Percentiles rank a stretch among this genome's conserved stretches.
These are phyloP conservation scores for Cardamine occulta DNA, from an alignment of 345 rosid genomes.

Conservation along the genomic window DNA sequence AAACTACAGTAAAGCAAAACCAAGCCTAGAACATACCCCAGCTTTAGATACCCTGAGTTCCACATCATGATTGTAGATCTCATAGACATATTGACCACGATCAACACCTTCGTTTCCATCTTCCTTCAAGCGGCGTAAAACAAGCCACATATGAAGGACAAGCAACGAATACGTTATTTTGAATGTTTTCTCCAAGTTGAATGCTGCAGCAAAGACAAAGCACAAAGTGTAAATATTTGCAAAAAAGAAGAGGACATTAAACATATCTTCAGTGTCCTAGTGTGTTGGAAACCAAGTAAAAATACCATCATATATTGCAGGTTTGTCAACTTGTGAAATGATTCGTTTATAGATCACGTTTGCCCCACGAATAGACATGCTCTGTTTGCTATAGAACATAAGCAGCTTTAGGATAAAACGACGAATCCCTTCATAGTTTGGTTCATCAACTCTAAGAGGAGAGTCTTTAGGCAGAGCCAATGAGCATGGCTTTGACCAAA, in stretches of 20 bases:
- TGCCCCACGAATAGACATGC: conserved; percentile 85
- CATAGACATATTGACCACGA: conserved; percentile 88
- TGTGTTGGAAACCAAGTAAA: conserved; percentile 26
- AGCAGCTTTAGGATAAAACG: conserved; percentile 63
- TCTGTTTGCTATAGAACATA: conserved; percentile 88
- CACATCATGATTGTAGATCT: conserved; percentile 91
- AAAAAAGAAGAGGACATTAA: not conserved
- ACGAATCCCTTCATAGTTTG: conserved; percentile 66
- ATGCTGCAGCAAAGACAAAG: conserved; percentile 55
- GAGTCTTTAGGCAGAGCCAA: conserved; percentile 78
- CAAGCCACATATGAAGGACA: conserved; percentile 94
- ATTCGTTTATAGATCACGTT: conserved; percentile 73
- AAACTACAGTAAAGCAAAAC: conserved; percentile 9
- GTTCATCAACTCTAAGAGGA: conserved; percentile 74
- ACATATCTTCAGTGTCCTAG: not conserved
- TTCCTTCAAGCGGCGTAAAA: conserved; percentile 76
- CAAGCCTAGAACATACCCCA: conserved; percentile 58
- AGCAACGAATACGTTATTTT: conserved; percentile 81
- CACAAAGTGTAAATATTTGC: conserved; percentile 7
- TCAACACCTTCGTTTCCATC: conserved; percentile 94
- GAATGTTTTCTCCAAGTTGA: conserved; percentile 95
- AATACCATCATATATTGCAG: conserved; percentile 80
- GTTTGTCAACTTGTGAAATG: conserved; percentile 71
- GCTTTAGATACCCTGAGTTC: conserved; percentile 96
- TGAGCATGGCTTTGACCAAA: conserved; percentile 85